Conservation (phyloP, 345 rosid species). For the Melaleuca quinquenervia region DNA sequence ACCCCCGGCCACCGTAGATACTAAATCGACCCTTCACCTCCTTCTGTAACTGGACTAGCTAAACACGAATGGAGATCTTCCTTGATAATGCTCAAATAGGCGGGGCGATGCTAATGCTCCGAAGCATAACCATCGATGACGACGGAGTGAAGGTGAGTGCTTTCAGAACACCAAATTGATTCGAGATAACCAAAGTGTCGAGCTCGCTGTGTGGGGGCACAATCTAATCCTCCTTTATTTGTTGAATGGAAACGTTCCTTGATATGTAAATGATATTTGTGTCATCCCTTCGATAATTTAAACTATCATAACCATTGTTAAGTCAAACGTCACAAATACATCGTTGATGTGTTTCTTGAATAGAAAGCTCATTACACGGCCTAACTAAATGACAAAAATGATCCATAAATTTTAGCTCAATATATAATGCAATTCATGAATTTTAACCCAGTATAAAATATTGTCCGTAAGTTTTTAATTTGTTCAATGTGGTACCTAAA, state of each 20-base stretch:
- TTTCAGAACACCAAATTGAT: background rate
- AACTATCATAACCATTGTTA: background rate
- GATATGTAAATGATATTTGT: no score
- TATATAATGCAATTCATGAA: no score
- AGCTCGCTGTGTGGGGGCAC: background rate
- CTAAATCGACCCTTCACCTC: background rate
- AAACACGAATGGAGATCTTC: background rate
- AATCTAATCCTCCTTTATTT: background rate
- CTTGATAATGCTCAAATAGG: background rate
- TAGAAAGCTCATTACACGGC: no score
- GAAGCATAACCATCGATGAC: background rate
- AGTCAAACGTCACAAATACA: background rate
- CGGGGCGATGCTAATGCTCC: background rate
- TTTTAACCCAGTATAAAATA: no score
- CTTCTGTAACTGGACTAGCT: background rate
- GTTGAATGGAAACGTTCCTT: background rate
- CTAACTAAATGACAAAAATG: no score
- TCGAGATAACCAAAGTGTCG: background rate
- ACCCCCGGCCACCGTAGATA: background rate
- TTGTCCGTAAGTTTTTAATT: no score
- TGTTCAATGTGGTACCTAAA: no score
- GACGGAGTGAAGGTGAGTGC: background rate
- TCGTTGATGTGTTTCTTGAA: background rate
- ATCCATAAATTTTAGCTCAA: no score
- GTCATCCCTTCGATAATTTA: background rate